A percentile compares a stretch with the other conserved stretches of the same genome.
Evolutionary conservation across 148 eudicot genomes (phyloP).

Genomic region (Rhododendron simsii): DNA sequence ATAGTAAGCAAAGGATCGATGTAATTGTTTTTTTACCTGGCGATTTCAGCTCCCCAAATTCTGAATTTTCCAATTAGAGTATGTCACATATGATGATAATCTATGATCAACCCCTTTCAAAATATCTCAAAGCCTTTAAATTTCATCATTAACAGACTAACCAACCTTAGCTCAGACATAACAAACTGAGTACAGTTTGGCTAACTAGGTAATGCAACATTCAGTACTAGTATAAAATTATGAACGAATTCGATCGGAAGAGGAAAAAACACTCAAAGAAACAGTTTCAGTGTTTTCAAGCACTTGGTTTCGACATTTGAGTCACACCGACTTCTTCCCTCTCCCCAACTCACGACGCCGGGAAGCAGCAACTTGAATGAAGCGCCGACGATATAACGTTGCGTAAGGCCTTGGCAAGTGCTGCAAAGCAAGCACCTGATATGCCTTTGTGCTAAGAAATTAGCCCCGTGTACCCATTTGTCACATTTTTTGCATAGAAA

Average conservation of each 20-base stretch:
- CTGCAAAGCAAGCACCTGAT: conserved; percentile 25
- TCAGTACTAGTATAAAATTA: not conserved
- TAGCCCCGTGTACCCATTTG: conserved; percentile 38
- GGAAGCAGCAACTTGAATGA: conserved; percentile 18
- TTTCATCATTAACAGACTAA: not conserved
- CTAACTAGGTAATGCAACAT: not conserved
- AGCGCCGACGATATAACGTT: conserved; percentile 19
- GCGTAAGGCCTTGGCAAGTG: conserved; percentile 32
- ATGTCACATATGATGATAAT: not conserved
- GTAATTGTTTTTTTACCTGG: not conserved
- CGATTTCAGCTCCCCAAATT: not conserved
- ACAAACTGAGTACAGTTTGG: not conserved
- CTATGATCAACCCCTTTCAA: not conserved
- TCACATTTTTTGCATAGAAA: conserved; percentile 36
- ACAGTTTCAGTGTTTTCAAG: conserved; percentile 4
- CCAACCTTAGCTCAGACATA: not conserved
- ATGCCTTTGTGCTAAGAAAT: conserved; percentile 38
- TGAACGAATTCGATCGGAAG: not conserved
- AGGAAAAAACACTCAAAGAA: conserved; percentile 6
- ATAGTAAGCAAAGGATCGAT: not conserved
- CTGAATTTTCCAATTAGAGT: not conserved
- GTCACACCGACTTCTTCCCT: conserved; percentile 13
- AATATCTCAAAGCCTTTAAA: not conserved
- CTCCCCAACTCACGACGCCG: conserved; percentile 4
- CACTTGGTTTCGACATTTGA: not conserved